A percentile compares a stretch with the other conserved stretches of the same genome.
phyloP scores from a whole-genome alignment of 2,329 filamentous ascomycete genomes.

The Geosmithia putterillii region DNA sequence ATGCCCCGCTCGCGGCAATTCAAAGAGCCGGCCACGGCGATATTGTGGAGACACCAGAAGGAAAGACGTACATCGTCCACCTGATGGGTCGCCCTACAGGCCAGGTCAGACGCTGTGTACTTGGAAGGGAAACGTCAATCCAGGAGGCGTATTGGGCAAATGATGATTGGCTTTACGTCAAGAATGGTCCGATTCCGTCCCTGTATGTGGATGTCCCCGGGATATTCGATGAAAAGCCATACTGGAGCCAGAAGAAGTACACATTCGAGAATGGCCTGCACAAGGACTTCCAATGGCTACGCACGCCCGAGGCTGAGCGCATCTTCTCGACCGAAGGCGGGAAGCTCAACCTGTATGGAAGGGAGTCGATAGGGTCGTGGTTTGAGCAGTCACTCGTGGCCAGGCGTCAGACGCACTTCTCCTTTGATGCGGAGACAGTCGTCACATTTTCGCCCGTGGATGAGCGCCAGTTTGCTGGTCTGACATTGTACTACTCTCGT shows the following conservation, averaged over 20 bases:
- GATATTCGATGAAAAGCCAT: slow-evolving; percentile 29
- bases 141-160: slow-evolving; percentile 46
- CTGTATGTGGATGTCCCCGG: slow-evolving; percentile 39
- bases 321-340: slow-evolving; percentile 29
- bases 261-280: slow-evolving; percentile 31
- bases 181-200: slow-evolving; percentile 42
- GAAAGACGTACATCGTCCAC: slow-evolving; percentile 41
- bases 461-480: slow-evolving; percentile 47
- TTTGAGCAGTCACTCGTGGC: slow-evolving; percentile 46
- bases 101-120: slow-evolving; percentile 36
- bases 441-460: slow-evolving; percentile 41
- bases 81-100: slow-evolving; percentile 37
- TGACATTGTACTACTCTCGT: slow-evolving; percentile 50
- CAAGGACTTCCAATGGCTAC: slow-evolving; percentile 44
- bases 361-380: slow-evolving; percentile 44
- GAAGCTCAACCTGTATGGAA: slow-evolving; percentile 33
- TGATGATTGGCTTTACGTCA: slow-evolving; percentile 52
- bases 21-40: slow-evolving; percentile 42
- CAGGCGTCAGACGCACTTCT: slow-evolving; percentile 44
- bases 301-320: slow-evolving; percentile 40
- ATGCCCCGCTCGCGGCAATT: slow-evolving; percentile 32
- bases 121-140: slow-evolving; percentile 43
- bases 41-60: slow-evolving; percentile 39
- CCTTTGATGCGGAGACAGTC: slow-evolving; percentile 45
- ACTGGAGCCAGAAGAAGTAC: slow-evolving; percentile 38